Percentiles rank a stretch among this genome's conserved stretches.
Evolutionary conservation across 2,329 filamentous ascomycete species (phyloP).

Genomic region (Talaromyces sp.): DNA sequence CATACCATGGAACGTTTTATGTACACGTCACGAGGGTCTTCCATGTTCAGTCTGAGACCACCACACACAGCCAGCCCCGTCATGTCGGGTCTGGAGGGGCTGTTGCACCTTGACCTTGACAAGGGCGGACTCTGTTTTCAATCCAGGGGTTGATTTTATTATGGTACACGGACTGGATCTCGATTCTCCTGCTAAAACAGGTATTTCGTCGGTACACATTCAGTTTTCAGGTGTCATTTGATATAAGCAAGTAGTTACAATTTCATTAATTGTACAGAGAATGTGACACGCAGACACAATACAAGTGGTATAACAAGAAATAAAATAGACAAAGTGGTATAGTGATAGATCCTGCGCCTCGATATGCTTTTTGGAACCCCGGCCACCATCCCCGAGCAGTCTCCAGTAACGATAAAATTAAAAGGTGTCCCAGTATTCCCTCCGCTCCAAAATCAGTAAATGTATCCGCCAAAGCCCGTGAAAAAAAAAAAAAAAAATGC

Average conservation of each 20-base stretch:
- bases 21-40: constrained; percentile 12
- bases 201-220: background rate
- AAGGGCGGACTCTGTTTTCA: background rate
- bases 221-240: background rate
- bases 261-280: constrained; percentile 5
- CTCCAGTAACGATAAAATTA: background rate
- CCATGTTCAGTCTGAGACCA: background rate
- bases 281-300: background rate
- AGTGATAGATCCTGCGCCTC: constrained; percentile 6
- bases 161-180: background rate
- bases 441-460: background rate
- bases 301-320: constrained; percentile 6
- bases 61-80: background rate
- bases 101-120: background rate
- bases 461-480: constrained; percentile 1
- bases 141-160: background rate
- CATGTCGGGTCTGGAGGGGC: background rate
- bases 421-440: background rate
- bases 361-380: constrained; percentile 7
- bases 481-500: too few relatives aligned
- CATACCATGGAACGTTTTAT: background rate
- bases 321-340: constrained; percentile 3
- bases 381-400: background rate
- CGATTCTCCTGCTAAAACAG: background rate
- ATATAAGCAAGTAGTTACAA: background rate